These are phyloP conservation scores for Chrysopogon serrulatus DNA, from an alignment of 176 grass and related monocot species.

Conservation along the genomic window DNA sequence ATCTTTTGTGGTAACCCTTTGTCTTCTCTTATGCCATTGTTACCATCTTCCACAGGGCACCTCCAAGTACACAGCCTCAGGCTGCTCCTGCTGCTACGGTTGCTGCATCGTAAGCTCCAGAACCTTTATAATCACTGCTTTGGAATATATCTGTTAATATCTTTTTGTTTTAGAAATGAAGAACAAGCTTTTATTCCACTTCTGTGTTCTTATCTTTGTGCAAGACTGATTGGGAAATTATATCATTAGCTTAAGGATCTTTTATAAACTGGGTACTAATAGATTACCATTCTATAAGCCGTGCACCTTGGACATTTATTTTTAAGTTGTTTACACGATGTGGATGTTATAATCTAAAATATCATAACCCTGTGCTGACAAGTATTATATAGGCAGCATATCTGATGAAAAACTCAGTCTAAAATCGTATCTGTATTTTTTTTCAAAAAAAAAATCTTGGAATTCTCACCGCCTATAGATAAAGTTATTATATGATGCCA, in stretches of 20 bases:
- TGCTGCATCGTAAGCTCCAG: slow-evolving; percentile 47
- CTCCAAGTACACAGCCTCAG: slow-evolving; percentile 32
- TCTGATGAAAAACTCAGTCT: not conserved
- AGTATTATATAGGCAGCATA: not conserved
- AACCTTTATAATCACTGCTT: not conserved
- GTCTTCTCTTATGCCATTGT: slow-evolving; percentile 5
- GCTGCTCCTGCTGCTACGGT: slow-evolving; percentile 41
- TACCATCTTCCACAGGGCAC: slow-evolving; percentile 28
- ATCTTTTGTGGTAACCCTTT: slow-evolving; percentile 7
- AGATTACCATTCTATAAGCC: not conserved
- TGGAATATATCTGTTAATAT: not conserved
- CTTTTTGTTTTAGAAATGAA: not conserved
- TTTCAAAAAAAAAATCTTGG: not conserved
- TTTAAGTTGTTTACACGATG: not conserved
- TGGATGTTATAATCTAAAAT: not conserved
- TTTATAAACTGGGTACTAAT: not conserved
- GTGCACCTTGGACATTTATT: not conserved
- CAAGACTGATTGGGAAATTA: not conserved
- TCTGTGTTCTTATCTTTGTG: not conserved
- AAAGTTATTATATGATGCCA: not conserved
- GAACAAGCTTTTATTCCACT: not conserved
- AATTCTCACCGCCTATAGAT: not conserved
- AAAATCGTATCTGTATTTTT: too few relatives aligned
- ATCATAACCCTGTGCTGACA: not conserved
- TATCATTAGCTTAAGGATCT: not conserved